Conservation (phyloP, 2,329 filamentous ascomycete genomes). For the Chaetomium sp. region DNA sequence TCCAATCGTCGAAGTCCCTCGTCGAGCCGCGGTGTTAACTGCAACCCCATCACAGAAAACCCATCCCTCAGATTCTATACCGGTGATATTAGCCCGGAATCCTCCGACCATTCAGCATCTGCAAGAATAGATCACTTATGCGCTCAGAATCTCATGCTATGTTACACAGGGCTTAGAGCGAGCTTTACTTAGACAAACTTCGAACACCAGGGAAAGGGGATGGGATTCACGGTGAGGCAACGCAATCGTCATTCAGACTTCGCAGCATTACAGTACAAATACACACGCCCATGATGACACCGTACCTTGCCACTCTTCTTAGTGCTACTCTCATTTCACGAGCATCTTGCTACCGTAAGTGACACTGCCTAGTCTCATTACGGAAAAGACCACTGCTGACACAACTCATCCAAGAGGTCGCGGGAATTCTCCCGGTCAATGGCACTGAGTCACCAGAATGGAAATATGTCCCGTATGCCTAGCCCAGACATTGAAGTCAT, state of each 20-base stretch:
- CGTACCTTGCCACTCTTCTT: background rate
- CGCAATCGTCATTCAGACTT: no score
- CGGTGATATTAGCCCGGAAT: background rate
- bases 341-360: constrained; percentile 15
- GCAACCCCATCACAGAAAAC: background rate
- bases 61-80: background rate
- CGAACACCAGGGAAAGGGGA: background rate
- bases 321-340: background rate
- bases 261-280: background rate
- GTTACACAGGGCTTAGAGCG: background rate
- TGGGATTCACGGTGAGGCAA: background rate
- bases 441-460: constrained; percentile 25
- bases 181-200: background rate
- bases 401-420: constrained; percentile 8
- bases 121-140: background rate
- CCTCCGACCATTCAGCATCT: background rate
- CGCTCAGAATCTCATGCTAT: no score
- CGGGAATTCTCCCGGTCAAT: constrained; percentile 27
- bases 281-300: background rate
- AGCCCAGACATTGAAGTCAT: background rate
- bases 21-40: background rate
- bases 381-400: background rate
- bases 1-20: background rate
- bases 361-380: background rate
- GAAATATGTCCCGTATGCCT: constrained; percentile 26